phyloP scores from a whole-genome alignment of 352 stramenopile genomes.

The Elongisporangium senticosum region DNA sequence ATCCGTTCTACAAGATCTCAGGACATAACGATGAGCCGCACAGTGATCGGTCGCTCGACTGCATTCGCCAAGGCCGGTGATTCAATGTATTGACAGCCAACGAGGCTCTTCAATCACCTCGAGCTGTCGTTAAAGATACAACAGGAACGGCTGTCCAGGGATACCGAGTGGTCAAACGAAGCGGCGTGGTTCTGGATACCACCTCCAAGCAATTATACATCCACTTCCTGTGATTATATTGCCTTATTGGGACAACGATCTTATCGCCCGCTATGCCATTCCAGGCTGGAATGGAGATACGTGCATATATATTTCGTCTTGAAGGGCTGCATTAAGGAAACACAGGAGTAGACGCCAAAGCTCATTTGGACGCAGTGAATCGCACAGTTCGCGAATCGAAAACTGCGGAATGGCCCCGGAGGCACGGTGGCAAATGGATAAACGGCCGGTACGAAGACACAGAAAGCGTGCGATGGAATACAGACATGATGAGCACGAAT shows the following conservation, averaged over 20 bases:
- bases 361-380: not conserved
- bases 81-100: slow-evolving; percentile 2
- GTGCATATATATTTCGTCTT: too few species aligned
- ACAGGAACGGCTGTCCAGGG: not conserved
- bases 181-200: not conserved
- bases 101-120: not conserved
- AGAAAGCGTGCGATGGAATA: slow-evolving; percentile 13
- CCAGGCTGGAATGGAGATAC: slow-evolving; percentile 20
- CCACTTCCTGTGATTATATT: slow-evolving; percentile 34
- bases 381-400: not conserved
- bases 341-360: not conserved
- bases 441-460: not conserved
- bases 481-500: too few species aligned
- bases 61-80: slow-evolving; percentile 6
- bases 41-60: slow-evolving; percentile 11
- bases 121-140: not conserved
- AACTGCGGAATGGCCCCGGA: slow-evolving; percentile 6
- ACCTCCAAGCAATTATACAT: slow-evolving; percentile 14
- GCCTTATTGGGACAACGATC: slow-evolving; percentile 30
- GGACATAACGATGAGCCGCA: slow-evolving; percentile 14
- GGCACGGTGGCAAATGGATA: slow-evolving; percentile 1
- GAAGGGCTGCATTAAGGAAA: slow-evolving; percentile 3
- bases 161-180: slow-evolving; percentile 1
- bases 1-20: slow-evolving; percentile 1
- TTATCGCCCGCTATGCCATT: slow-evolving; percentile 13